Conservation (phyloP, 805 yeast species). For the Diddensiella caesifluorescens region DNA sequence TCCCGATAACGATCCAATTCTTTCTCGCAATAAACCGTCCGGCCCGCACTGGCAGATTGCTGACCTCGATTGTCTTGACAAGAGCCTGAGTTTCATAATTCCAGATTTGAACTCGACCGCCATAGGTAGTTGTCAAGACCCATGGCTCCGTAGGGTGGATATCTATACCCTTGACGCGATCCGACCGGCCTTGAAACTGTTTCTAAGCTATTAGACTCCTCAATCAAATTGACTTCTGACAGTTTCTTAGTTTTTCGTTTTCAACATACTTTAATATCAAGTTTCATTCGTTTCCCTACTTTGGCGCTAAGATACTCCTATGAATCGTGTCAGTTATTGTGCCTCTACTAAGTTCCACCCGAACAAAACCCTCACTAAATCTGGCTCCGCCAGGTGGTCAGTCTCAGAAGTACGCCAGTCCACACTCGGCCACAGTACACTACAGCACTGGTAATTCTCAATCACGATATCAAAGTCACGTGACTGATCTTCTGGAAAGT, state of each 20-base stretch:
- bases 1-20: slow-evolving; percentile 94
- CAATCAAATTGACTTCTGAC: too few species aligned
- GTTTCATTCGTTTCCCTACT: neutral
- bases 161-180: slow-evolving; percentile 96
- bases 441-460: too few species aligned
- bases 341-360: too few species aligned
- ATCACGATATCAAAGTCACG: too few species aligned
- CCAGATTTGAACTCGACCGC: slow-evolving; percentile 91
- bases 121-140: slow-evolving; percentile 85
- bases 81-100: slow-evolving; percentile 78
- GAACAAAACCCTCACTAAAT: too few species aligned
- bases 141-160: slow-evolving; percentile 98
- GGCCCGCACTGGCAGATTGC: slow-evolving; percentile 94
- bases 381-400: too few species aligned
- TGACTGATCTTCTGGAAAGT: too few species aligned
- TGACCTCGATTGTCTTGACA: slow-evolving; percentile 86
- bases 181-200: slow-evolving; percentile 77
- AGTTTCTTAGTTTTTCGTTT: neutral
- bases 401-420: too few species aligned
- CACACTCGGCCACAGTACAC: too few species aligned
- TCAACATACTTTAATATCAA: slow-evolving; percentile 1
- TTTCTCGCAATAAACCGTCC: slow-evolving; percentile 93
- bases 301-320: too few species aligned
- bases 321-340: neutral
- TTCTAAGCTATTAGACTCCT: slow-evolving; percentile 1